These are phyloP conservation scores for Lachancea sp. DNA, from an alignment of 805 yeast species.

Conservation along the genomic window DNA sequence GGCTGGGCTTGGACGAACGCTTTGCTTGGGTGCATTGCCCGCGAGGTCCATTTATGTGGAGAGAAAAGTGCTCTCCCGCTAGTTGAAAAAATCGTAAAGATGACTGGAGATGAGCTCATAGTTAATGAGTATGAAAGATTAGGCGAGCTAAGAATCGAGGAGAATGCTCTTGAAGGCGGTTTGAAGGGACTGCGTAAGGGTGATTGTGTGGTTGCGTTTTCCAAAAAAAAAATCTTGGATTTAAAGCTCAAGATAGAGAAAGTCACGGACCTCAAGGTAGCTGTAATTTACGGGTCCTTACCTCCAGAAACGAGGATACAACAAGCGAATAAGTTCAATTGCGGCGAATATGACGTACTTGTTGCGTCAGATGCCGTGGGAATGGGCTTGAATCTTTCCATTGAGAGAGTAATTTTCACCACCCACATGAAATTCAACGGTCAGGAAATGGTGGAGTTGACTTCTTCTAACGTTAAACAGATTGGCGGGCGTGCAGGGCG, in stretches of 20 bases:
- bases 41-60: slow-evolving; percentile 88
- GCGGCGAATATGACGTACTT: slow-evolving; percentile 71
- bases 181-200: slow-evolving; percentile 43
- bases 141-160: slow-evolving; percentile 60
- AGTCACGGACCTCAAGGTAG: slow-evolving; percentile 59
- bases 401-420: slow-evolving; percentile 72
- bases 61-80: slow-evolving; percentile 79
- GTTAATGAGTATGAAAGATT: slow-evolving; percentile 67
- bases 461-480: slow-evolving; percentile 72
- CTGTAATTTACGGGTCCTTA: slow-evolving; percentile 88
- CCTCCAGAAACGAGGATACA: slow-evolving; percentile 91
- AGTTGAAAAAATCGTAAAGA: slow-evolving; percentile 47
- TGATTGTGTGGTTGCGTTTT: slow-evolving; percentile 86
- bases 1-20: slow-evolving; percentile 97
- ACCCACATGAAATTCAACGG: slow-evolving; percentile 70
- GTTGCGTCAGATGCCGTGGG: slow-evolving; percentile 97
- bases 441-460: slow-evolving; percentile 37
- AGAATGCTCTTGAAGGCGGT: slow-evolving; percentile 29
- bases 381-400: slow-evolving; percentile 89
- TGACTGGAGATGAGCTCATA: slow-evolving; percentile 78
- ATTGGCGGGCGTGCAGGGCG: slow-evolving; percentile 97
- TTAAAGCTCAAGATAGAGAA: slow-evolving; percentile 65
- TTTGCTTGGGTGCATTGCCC: slow-evolving; percentile 75
- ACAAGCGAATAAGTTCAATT: slow-evolving; percentile 75
- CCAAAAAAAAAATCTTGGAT: slow-evolving; percentile 64